Conservation (phyloP, 164 flowering plant species). For the Dillenia turbinata region DNA sequence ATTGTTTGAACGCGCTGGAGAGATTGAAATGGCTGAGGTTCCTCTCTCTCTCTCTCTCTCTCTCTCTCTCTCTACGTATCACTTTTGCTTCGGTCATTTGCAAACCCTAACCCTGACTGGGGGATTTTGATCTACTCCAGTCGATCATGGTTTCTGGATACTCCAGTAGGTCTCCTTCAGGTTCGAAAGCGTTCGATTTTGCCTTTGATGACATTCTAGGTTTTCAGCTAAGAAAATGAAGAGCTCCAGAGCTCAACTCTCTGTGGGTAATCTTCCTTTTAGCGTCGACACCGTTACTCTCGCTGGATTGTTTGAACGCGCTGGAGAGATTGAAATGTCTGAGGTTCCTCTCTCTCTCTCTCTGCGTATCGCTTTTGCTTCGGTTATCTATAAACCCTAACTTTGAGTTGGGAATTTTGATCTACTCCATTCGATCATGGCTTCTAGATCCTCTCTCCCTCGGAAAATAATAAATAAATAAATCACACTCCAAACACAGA, state of each 20-base stretch:
- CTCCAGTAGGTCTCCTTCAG: slow-evolving; percentile 15
- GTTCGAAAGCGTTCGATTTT: too few species aligned
- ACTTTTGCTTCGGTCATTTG: slow-evolving; percentile 1
- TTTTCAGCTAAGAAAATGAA: slow-evolving; percentile 19
- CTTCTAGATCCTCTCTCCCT: neutral
- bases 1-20: too few species aligned
- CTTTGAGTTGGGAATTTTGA: too few species aligned
- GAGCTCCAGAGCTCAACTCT: slow-evolving; percentile 57
- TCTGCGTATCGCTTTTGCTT: too few species aligned
- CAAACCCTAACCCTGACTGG: slow-evolving; percentile 1
- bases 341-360: slow-evolving; percentile 46
- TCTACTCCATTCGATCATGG: slow-evolving; percentile 15
- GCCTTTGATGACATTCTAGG: slow-evolving; percentile 12
- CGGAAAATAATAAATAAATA: neutral
- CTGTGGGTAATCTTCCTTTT: slow-evolving; percentile 77
- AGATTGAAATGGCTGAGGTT: neutral
- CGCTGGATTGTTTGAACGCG: slow-evolving; percentile 58
- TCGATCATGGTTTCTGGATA: slow-evolving; percentile 3
- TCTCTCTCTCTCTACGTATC: too few species aligned
- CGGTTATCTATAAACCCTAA: too few species aligned
- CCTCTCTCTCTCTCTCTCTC: neutral
- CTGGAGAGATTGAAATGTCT: slow-evolving; percentile 88
- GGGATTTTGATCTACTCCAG: too few species aligned
- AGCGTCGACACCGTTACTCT: slow-evolving; percentile 60
- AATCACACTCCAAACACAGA: neutral